Base-by-base conservation (phyloP, 345 rosid species). In the Microthlaspi erraticum region DNA sequence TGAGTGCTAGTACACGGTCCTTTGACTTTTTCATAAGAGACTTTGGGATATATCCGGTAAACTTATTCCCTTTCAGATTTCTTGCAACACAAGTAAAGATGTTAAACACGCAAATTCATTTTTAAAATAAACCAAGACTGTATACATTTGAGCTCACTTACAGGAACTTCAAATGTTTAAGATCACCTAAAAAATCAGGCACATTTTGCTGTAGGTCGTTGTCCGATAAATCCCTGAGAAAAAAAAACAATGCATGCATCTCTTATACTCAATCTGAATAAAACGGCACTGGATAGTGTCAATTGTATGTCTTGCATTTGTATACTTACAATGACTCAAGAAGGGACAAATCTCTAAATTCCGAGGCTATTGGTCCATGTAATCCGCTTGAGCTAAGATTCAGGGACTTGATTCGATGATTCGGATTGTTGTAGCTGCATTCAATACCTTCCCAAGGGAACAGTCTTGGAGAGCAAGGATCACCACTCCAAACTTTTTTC, bases 201-300 rank as follows among this genome's bases (percentile, higher is more conserved):
- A 86, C 71, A 9, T 58, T 46, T 66, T 85, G 87, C 4, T 43
- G 77, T 12, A 84, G 72, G 52, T 41, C 53, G 53, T 86, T 86
- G 81, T 84, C 71, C 5, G 88, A 83, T 64, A 86, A 79, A 70
- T 86, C 90, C 81, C 90, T 83, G 76, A 10, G n/a, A 64, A 39
- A 38, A 39, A 53, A 39, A 38, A 41, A 53, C 48, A 72, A 48
- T 8, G 23, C 52, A 23, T 6, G 19, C 16, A 8, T 42, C 46
- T 38, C 32, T 61, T 60, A 42, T 26, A 60, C 29, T 20, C 43
- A 9, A 42, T 68, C 32, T 43, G 46, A n/a, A 54, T 43, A 23
- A 58, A 58, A 38, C 38, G 13, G 33, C 3, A 2, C 29, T 20
- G 2, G 3, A 39, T 33, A 33, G 7, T 33, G 10, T 64, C 29